Evolutionary conservation across 768 basidiomycete species (phyloP), one percentile per base, ranked within the genome.

Genomic region (Rubroboletus satanas): DNA sequence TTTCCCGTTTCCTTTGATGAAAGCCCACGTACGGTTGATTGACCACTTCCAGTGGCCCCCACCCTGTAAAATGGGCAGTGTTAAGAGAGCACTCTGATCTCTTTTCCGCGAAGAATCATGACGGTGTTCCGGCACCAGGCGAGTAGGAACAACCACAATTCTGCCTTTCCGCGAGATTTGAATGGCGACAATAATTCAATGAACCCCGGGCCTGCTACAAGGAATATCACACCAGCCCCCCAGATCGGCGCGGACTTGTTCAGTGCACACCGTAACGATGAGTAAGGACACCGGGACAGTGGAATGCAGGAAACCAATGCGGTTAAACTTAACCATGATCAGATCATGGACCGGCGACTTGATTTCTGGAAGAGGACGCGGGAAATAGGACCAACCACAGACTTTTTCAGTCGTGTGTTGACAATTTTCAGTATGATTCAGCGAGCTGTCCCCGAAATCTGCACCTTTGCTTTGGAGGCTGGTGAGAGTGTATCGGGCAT

Each of bases 91-190:
- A 71, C 72, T 55, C 65, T 62, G 46, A 72, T 62, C 18, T 72
- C 71, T 51, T 65, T 71, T 49, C 59, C 63, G 42, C 59, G 57
- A 33, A 35, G 9, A 36, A 68, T 58, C 69, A 72, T 72, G 49
- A 41, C 35, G 58, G 38, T 50, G 18, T 17, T 43, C 17, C 7
- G 5, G 8, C 12, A n/a, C 9, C 26, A 12, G 23, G 23, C 15
- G 26, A 28, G 21, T 2, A 18, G 46, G 4, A 26, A 26, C 23
- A 26, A 53, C 61, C 66, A 82, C 52, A 81, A 55, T 28, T 78
- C 76, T 4, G 82, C 59, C 23, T 77, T 79, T 5, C 83, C 83
- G 60, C 45, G 81, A 48, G 4, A 4, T 26, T 4, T 26, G 23
- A 26, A 26, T 26, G 23, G 23, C 23, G 4, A 26, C 23, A 26